phyloP scores from a whole-genome alignment of 23 red algal genomes.

The Gracilaria gracilis region DNA sequence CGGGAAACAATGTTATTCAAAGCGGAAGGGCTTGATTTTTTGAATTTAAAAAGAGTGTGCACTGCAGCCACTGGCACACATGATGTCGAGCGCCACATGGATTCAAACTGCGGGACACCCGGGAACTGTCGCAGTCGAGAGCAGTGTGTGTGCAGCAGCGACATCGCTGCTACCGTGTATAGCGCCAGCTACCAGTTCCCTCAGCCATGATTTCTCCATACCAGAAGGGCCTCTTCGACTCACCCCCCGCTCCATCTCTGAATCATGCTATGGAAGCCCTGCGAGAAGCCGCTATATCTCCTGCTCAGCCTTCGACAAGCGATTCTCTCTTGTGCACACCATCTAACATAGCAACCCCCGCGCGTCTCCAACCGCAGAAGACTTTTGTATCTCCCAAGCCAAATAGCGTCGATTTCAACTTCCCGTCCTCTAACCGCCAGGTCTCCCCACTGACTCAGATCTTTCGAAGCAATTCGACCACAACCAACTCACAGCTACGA shows the following conservation, averaged over 20 bases:
- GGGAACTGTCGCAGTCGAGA: conserved; percentile 4
- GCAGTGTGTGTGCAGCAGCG: background rate
- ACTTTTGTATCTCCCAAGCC: conserved; percentile 38
- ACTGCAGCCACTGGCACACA: background rate
- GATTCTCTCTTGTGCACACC: conserved; percentile 19
- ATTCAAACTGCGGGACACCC: conserved; percentile 10
- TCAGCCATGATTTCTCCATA: conserved; percentile 21
- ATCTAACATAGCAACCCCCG: conserved; percentile 24
- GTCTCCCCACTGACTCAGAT: conserved; percentile 21
- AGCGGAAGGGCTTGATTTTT: background rate
- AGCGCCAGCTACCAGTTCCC: background rate
- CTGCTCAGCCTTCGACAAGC: background rate
- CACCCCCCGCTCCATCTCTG: background rate
- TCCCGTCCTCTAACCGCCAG: background rate
- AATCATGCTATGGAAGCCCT: conserved; percentile 25
- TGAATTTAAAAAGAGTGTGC: background rate
- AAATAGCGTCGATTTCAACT: background rate
- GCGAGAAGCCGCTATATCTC: conserved; percentile 34
- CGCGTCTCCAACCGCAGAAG: conserved; percentile 10
- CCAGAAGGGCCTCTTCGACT: conserved; percentile 32
- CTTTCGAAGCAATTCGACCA: conserved; percentile 34
- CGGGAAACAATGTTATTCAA: background rate
- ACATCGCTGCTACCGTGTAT: no score
- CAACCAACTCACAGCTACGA: background rate
- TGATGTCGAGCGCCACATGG: background rate